A percentile compares a stretch with the other conserved stretches of the same genome.
Evolutionary conservation across 345 rosid species (phyloP).

Genomic region (Ceriops decandra): DNA sequence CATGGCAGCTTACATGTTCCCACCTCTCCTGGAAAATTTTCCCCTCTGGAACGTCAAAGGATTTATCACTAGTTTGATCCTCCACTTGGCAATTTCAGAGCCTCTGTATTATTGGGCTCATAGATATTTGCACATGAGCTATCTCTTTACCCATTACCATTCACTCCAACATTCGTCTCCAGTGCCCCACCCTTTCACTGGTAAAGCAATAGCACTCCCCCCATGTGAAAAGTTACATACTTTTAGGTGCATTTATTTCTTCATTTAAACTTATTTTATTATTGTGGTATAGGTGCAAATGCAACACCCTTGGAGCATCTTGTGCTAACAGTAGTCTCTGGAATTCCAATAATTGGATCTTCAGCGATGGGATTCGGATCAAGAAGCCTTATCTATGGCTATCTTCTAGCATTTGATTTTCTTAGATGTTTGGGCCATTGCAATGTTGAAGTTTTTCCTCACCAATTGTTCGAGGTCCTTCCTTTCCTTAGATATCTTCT

Average conservation of each 20-base stretch:
- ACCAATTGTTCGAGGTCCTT: slow-evolving; percentile 46
- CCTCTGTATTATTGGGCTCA: slow-evolving; percentile 75
- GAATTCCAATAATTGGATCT: slow-evolving; percentile 69
- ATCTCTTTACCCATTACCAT: slow-evolving; percentile 65
- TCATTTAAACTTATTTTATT: slow-evolving; percentile 4
- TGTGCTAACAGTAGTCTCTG: slow-evolving; percentile 38
- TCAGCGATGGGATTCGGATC: slow-evolving; percentile 69
- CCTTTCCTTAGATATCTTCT: slow-evolving; percentile 67
- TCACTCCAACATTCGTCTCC: slow-evolving; percentile 78
- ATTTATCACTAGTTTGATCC: slow-evolving; percentile 45
- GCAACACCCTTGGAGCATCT: slow-evolving; percentile 75
- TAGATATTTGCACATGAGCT: slow-evolving; percentile 47
- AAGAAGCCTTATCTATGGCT: slow-evolving; percentile 46
- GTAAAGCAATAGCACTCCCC: slow-evolving; percentile 28
- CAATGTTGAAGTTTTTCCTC: slow-evolving; percentile 73
- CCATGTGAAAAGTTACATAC: neutral
- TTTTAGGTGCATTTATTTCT: neutral
- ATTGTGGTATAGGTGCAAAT: slow-evolving; percentile 48
- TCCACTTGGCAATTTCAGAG: slow-evolving; percentile 79
- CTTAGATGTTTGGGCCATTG: slow-evolving; percentile 79
- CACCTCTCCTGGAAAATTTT: slow-evolving; percentile 38
- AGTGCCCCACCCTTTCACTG: slow-evolving; percentile 68
- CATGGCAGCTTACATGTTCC: slow-evolving; percentile 48
- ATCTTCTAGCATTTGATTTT: slow-evolving; percentile 62
- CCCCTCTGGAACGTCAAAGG: slow-evolving; percentile 77